Evolutionary conservation across 1,139 yeast species (phyloP).

Genomic region (Debaryomyces sp.): DNA sequence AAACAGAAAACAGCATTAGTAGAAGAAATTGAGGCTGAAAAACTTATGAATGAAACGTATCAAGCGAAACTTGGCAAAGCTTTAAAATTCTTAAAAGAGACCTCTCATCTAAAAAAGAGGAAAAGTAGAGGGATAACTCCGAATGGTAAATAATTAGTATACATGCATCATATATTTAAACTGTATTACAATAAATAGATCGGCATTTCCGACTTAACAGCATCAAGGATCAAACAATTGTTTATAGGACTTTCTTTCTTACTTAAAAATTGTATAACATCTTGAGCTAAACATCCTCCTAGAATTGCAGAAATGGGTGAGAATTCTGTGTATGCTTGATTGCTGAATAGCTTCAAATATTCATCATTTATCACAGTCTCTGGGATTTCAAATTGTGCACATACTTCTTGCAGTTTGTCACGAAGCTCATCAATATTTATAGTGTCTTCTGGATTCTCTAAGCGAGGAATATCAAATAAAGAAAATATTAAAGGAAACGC

Average conservation of each 20-base stretch:
- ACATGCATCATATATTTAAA: not conserved
- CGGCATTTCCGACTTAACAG: constrained; percentile 72
- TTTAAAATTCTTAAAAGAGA: constrained; percentile 40
- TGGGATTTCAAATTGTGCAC: constrained; percentile 40
- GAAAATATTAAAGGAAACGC: constrained; percentile 66
- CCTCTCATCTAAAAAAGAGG: constrained; percentile 47
- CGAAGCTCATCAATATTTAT: constrained; percentile 37
- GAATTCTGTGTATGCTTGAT: constrained; percentile 67
- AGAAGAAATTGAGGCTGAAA: constrained; percentile 27
- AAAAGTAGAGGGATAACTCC: constrained; percentile 48
- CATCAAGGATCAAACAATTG: constrained; percentile 78
- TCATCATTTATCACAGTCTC: constrained; percentile 37
- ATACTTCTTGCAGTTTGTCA: constrained; percentile 23
- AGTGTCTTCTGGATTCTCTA: constrained; percentile 27
- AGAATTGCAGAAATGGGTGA: constrained; percentile 86
- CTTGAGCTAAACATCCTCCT: constrained; percentile 92
- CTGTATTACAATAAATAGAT: constrained; percentile 52
- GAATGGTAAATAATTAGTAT: constrained; percentile 16
- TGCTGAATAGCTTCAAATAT: constrained; percentile 41
- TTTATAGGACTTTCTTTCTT: constrained; percentile 80
- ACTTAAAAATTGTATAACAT: constrained; percentile 80
- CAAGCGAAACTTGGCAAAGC: constrained; percentile 36
- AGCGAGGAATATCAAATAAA: constrained; percentile 43
- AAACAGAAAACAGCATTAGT: constrained; percentile 25
- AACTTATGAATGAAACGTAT: constrained; percentile 25